Conservation (phyloP, 139 green algal genomes). For the Chlorella sp. region DNA sequence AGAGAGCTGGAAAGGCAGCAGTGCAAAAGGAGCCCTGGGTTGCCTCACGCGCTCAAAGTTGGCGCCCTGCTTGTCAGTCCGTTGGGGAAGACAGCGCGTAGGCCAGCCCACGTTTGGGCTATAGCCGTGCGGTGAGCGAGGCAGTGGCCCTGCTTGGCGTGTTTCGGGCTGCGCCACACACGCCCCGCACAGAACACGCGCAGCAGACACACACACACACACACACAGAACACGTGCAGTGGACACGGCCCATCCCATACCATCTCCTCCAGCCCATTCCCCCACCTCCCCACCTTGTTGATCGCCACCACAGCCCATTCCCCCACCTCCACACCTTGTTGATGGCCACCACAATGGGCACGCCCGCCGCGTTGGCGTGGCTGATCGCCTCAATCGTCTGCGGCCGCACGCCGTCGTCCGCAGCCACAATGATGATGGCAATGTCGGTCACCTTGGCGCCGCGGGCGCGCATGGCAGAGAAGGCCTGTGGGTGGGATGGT, state of each 20-base stretch:
- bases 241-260: not conserved
- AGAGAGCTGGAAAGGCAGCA: not conserved
- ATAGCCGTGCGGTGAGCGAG: no score
- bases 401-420: constrained; percentile 95
- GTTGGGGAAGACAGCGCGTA: no score
- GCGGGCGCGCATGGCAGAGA: constrained; percentile 96
- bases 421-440: constrained; percentile 97
- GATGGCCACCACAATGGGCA: constrained; percentile 90
- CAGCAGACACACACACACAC: not conserved
- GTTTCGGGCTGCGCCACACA: no score
- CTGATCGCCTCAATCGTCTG: constrained; percentile 95
- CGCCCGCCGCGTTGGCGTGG: constrained; percentile 90
- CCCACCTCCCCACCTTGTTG: not conserved
- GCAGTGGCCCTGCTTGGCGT: no score
- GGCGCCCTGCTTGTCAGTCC: no score
- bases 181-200: no score
- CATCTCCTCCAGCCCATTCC: not conserved
- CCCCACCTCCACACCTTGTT: constrained; percentile 70
- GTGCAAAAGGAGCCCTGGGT: no score
- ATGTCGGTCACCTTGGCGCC: constrained; percentile 95
- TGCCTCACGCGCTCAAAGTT: no score
- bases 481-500: constrained; percentile 69
- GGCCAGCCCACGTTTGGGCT: no score
- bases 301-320: not conserved
- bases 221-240: not conserved